Base-by-base conservation (phyloP, 306 rosid genomes). In the Chamaecrista fasciculata region DNA sequence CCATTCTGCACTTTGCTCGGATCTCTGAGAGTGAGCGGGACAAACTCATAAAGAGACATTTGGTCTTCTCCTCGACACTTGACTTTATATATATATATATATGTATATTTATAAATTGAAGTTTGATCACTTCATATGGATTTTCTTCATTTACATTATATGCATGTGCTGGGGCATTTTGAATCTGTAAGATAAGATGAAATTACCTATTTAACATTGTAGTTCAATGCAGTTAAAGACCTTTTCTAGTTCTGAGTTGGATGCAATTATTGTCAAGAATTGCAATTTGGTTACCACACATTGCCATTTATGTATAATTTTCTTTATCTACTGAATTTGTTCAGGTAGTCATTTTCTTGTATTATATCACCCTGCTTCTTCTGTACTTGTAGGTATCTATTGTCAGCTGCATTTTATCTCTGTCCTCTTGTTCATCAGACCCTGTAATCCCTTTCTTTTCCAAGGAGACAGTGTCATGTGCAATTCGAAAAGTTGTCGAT, bases 1-100 rank as follows among this genome's bases (percentile, higher is more conserved):
- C 87, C 29, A 71, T 93, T 78, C 85, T 87, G 75, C 79, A 77
- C 29, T 84, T 86, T 77, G 93, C 90, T 64, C 85, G 75, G 77
- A 84, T 93, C 70, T 80, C 98, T 24, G 96, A 90, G 81, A 76
- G 46, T 70, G 97, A 87, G 71, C 84, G 96, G 42, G 98, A 93
- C 81, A 74, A 74, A 61, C 91, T 93, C 65, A 90, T 93, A 82
- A 90, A 90, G 84, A 82, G 79, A 79, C 86, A 93, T 75, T 80
- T 90, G 98, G 98, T 93, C 62, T 66, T 82, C 66, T 70, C 63
- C 74, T 83, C 33, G 70, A 33, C 76, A 50, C 51, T 51, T 29
- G 20, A 18, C 29, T 60, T 19, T 18, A 47, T 56, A 19, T 6
- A n/a, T n/a, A n/a, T n/a, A n/a, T n/a, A n/a, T n/a, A n/a, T n/a